Evolutionary conservation across 1,139 yeast genomes (phyloP).

Genomic region (Yamadazyma taylorii): DNA sequence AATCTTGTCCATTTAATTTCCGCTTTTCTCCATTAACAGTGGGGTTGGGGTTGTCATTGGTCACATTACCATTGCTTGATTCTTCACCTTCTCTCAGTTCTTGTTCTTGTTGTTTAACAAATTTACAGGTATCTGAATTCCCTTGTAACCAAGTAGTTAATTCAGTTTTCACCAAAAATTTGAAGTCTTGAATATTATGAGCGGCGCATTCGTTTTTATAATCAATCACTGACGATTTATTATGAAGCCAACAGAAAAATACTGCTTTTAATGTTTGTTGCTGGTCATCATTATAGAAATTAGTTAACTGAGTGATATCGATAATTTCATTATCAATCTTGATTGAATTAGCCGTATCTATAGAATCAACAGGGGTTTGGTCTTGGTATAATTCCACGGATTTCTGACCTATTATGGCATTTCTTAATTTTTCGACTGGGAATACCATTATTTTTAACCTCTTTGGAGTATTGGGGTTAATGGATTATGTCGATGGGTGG

Average conservation of each 20-base stretch:
- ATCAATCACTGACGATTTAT: slow-evolving; percentile 76
- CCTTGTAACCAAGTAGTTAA: slow-evolving; percentile 81
- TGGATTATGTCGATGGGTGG: too few species aligned
- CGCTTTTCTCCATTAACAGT: slow-evolving; percentile 19
- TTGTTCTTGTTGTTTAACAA: slow-evolving; percentile 31
- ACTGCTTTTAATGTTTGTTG: slow-evolving; percentile 60
- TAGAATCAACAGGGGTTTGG: slow-evolving; percentile 6
- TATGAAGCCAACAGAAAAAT: slow-evolving; percentile 78
- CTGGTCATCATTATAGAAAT: slow-evolving; percentile 54
- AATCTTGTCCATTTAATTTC: slow-evolving; percentile 41
- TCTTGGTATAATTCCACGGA: slow-evolving; percentile 23
- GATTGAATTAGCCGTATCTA: slow-evolving; percentile 31
- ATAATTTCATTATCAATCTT: slow-evolving; percentile 27
- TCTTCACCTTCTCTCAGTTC: slow-evolving; percentile 6
- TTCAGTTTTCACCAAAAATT: slow-evolving; percentile 85
- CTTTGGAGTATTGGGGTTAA: too few species aligned
- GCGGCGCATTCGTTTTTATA: slow-evolving; percentile 74
- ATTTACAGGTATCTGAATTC: slow-evolving; percentile 55
- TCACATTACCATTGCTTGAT: too few species aligned
- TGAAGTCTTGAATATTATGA: slow-evolving; percentile 65
- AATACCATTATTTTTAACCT: neutral
- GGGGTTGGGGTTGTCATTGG: too few species aligned
- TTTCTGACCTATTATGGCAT: slow-evolving; percentile 6
- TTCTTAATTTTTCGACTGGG: slow-evolving; percentile 1
- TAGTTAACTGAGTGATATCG: slow-evolving; percentile 49